phyloP scores from a whole-genome alignment of 176 grass and related monocot species.

The Oryza rufipogon region DNA sequence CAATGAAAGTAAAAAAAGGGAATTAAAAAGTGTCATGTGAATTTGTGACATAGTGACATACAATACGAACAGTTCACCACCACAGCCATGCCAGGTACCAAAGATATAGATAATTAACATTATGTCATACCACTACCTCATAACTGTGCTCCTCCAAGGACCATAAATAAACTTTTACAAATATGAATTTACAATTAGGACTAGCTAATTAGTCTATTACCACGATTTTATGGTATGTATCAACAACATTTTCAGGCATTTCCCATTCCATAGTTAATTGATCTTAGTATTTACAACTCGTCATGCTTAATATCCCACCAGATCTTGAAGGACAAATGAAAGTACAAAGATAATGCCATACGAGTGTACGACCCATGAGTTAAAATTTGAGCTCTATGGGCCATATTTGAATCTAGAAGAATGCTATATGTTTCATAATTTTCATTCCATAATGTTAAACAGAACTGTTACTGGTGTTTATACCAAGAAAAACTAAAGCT shows the following conservation, averaged over 20 bases:
- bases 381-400: not conserved
- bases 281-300: not conserved
- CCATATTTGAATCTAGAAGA: not conserved
- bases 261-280: not conserved
- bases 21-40: not conserved
- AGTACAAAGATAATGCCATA: not conserved
- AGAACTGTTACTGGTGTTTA: not conserved
- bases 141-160: not conserved
- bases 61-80: not conserved
- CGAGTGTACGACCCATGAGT: not conserved
- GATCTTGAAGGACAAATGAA: constrained; percentile 3
- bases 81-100: not conserved
- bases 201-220: not conserved
- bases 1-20: constrained; percentile 12
- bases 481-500: not conserved
- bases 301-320: not conserved
- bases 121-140: not conserved
- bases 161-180: not conserved
- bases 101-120: not conserved
- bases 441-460: not conserved
- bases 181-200: not conserved
- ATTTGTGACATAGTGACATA: not conserved
- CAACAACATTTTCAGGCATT: not conserved
- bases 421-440: not conserved
- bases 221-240: not conserved